Base-by-base conservation (phyloP, 768 basidiomycete species). In the Boletus vinaceobasis region DNA sequence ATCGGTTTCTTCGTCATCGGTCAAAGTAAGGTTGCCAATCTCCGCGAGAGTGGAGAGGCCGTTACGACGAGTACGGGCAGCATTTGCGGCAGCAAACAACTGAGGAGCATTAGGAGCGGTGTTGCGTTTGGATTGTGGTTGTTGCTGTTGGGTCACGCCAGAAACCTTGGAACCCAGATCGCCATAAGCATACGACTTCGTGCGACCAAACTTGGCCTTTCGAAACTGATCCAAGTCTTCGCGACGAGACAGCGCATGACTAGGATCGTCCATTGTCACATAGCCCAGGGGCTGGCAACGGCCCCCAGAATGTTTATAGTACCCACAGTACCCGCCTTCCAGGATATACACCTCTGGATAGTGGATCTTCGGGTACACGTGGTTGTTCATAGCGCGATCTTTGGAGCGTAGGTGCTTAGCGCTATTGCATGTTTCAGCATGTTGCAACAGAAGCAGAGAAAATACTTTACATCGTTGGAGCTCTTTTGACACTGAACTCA, bases 281-380 rank as follows among this genome's bases (percentile, higher is more conserved):
- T 99, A 99, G 1, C 80, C 87, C 17, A 74, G 75, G 0, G 93
- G 95, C 44, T 88, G 77, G 74, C 96, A 98, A 43, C 86, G 87
- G 31, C 73, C 67, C 2, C 83, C 74, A 48, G 82, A 87, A 23
- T 76, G 73, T 61, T 85, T 83, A 75, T 80, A 97, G 75, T 93
- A 98, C 40, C 84, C 81, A 61, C 86, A 92, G 71, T 98, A 99
- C 13, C 97, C 97, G 36, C 97, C 97, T 73, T 97, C 92, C 8
- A 99, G 83, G 62, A 99, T 83, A 74, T 98, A 99, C 17, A 98
- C 83, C 73, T 99, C 97, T 0, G 97, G 97, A 67, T 92, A 99
- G 71, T 91, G 89, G 39, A 98, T 86, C 67, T 82, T 88, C 5
- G 97, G 97, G 69, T 99, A 99, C 19, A 84, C 71, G 55, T 90